Percentiles rank a stretch among this genome's conserved stretches.
Conservation (phyloP, 1,139 yeast species). For the Pichia sp. region DNA sequence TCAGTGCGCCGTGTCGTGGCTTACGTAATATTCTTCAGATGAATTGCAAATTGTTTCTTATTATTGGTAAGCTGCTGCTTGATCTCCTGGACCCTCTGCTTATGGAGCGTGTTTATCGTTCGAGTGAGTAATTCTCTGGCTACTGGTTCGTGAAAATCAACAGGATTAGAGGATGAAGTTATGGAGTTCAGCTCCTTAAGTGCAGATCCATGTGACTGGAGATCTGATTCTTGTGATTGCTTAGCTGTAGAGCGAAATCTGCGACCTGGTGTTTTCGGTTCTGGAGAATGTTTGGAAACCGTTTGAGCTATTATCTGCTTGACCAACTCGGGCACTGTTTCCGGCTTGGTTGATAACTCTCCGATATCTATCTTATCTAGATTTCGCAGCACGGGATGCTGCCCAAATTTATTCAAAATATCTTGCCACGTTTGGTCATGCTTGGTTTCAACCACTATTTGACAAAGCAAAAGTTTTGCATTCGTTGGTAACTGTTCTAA, state of each 20-base stretch:
- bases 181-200: too few species aligned
- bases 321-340: neutral
- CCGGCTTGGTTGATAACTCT: neutral
- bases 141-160: neutral
- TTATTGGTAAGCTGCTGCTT: conserved; percentile 12
- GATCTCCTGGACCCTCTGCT: conserved; percentile 16
- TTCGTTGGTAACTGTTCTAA: conserved; percentile 18
- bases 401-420: conserved; percentile 11
- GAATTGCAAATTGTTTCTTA: conserved; percentile 10
- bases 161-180: too few species aligned
- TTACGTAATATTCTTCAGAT: neutral
- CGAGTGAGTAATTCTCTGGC: conserved; percentile 1
- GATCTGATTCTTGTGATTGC: too few species aligned
- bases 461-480: conserved; percentile 22
- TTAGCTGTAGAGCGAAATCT: too few species aligned
- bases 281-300: too few species aligned
- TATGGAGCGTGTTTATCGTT: conserved; percentile 2
- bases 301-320: too few species aligned
- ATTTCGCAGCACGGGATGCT: conserved; percentile 19
- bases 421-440: conserved; percentile 10
- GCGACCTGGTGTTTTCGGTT: too few species aligned
- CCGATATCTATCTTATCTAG: neutral
- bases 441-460: conserved; percentile 19
- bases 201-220: too few species aligned
- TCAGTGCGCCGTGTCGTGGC: neutral